These are phyloP conservation scores for Ceratocystis cacaofunesta DNA, from an alignment of 2,329 filamentous ascomycete species.

Conservation along the genomic window DNA sequence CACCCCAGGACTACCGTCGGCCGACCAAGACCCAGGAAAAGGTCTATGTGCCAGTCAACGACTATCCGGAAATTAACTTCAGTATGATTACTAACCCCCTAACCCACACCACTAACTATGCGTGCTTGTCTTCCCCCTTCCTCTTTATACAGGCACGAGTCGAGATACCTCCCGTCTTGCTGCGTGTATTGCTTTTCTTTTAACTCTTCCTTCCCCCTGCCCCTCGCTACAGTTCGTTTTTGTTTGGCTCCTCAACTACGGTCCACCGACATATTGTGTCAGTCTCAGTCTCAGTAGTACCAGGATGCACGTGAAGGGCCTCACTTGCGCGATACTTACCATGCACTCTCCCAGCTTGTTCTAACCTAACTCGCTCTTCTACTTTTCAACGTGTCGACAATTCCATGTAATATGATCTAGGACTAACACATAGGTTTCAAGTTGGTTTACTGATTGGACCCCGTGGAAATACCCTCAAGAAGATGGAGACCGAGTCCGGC, in stretches of 20 bases:
- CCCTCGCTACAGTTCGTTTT: constrained; percentile 23
- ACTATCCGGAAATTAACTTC: constrained; percentile 99
- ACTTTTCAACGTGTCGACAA: background rate
- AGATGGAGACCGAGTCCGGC: constrained; percentile 94
- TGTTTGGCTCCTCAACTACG: constrained; percentile 10
- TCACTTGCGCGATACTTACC: constrained; percentile 14
- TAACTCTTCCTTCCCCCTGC: background rate
- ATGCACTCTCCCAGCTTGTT: constrained; percentile 24
- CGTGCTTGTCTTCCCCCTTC: constrained; percentile 21
- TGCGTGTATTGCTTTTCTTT: constrained; percentile 17
- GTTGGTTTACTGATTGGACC: constrained; percentile 99
- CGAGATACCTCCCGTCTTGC: constrained; percentile 20
- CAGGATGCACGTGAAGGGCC: constrained; percentile 6
- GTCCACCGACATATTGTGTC: background rate
- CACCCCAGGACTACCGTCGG: constrained; percentile 93
- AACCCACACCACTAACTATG: constrained; percentile 42
- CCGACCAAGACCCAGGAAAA: constrained; percentile 99
- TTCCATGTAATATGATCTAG: constrained; percentile 22
- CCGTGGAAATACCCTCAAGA: constrained; percentile 98
- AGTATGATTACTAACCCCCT: constrained; percentile 99
- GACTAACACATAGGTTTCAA: constrained; percentile 95
- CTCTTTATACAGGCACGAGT: constrained; percentile 20
- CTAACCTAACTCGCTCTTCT: constrained; percentile 25
- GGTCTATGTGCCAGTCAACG: constrained; percentile 99
- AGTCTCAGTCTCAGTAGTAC: background rate